phyloP scores from a whole-genome alignment of 345 rosid species.

The Melastoma malabathricum region DNA sequence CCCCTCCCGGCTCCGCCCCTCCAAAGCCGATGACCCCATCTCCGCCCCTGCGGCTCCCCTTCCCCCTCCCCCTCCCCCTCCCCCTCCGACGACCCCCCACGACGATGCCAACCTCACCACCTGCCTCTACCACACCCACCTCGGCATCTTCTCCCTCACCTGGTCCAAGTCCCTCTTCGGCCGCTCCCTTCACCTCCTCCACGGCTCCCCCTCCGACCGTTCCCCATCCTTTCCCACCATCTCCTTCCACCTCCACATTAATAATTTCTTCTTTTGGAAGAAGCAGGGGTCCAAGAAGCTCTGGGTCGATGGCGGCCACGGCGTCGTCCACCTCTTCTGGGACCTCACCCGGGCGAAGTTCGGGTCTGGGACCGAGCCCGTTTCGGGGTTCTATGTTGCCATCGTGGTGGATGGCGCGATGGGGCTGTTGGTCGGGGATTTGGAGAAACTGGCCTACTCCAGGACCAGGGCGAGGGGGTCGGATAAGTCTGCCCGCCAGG shows the following conservation, averaged over 20 bases:
- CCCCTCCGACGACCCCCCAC: constrained; percentile 4
- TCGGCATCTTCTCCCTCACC: constrained; percentile 72
- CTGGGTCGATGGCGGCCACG: neutral
- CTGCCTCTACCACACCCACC: constrained; percentile 59
- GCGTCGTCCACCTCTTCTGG: constrained; percentile 47
- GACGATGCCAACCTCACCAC: constrained; percentile 52
- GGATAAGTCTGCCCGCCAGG: constrained; percentile 17
- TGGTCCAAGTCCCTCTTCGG: constrained; percentile 74
- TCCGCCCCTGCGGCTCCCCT: constrained; percentile 10
- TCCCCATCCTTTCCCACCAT: constrained; percentile 36
- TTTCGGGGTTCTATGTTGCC: constrained; percentile 66
- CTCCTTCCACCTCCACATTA: constrained; percentile 56
- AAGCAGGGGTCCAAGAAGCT: constrained; percentile 57
- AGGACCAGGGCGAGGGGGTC: constrained; percentile 35
- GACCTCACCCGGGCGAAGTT: constrained; percentile 65
- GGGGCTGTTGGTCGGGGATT: constrained; percentile 66
- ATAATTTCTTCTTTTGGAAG: constrained; percentile 68
- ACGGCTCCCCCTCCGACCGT: constrained; percentile 14
- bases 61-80: constrained; percentile 4
- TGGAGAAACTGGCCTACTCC: constrained; percentile 37
- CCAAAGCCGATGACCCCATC: too few species aligned
- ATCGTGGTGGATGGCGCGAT: constrained; percentile 61
- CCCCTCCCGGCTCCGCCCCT: too few species aligned
- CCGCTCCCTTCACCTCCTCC: constrained; percentile 65
- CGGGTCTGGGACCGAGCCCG: constrained; percentile 75